A percentile compares a stretch with the other conserved stretches of the same genome.
Evolutionary conservation across 208 protist species (phyloP).

Genomic region (Crithidia sp.): DNA sequence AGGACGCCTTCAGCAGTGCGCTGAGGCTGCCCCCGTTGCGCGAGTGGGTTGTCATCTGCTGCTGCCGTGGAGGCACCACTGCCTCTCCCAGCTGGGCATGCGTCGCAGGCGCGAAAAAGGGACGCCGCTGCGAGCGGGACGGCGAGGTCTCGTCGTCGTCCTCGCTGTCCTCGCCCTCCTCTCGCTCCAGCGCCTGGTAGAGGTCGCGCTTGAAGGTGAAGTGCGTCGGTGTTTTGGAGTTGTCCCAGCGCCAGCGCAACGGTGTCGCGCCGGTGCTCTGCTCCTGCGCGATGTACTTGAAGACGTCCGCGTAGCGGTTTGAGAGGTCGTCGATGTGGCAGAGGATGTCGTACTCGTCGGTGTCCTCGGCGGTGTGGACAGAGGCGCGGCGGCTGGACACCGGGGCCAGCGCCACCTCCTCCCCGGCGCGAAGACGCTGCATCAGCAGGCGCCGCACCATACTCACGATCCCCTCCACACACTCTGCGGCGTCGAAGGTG

Average conservation of each 20-base stretch:
- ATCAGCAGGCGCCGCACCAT: slow-evolving; percentile 51
- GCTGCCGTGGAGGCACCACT: slow-evolving; percentile 26
- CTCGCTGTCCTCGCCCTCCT: slow-evolving; percentile 41
- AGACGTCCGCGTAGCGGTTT: slow-evolving; percentile 35
- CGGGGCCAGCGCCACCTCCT: slow-evolving; percentile 39
- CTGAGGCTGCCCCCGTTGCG: neutral
- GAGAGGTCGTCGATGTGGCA: slow-evolving; percentile 45
- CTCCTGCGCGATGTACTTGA: slow-evolving; percentile 45
- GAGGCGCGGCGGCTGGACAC: slow-evolving; percentile 20
- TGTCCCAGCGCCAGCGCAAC: slow-evolving; percentile 50
- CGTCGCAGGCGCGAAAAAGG: slow-evolving; percentile 2
- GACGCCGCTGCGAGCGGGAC: slow-evolving; percentile 19
- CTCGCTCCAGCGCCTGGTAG: slow-evolving; percentile 38
- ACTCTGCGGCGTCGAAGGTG: slow-evolving; percentile 48
- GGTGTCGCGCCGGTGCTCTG: slow-evolving; percentile 32
- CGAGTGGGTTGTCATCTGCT: slow-evolving; percentile 2
- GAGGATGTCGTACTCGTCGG: slow-evolving; percentile 41
- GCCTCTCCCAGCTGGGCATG: slow-evolving; percentile 29
- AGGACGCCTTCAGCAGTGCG: neutral
- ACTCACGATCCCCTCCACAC: slow-evolving; percentile 42
- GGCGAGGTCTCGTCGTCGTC: slow-evolving; percentile 37
- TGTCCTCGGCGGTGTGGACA: slow-evolving; percentile 29
- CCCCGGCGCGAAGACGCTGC: slow-evolving; percentile 44
- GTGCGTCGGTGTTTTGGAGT: slow-evolving; percentile 50
- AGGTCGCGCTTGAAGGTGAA: slow-evolving; percentile 53